Conservation (phyloP, 2,329 filamentous ascomycete species). For the Xylogone sp. region DNA sequence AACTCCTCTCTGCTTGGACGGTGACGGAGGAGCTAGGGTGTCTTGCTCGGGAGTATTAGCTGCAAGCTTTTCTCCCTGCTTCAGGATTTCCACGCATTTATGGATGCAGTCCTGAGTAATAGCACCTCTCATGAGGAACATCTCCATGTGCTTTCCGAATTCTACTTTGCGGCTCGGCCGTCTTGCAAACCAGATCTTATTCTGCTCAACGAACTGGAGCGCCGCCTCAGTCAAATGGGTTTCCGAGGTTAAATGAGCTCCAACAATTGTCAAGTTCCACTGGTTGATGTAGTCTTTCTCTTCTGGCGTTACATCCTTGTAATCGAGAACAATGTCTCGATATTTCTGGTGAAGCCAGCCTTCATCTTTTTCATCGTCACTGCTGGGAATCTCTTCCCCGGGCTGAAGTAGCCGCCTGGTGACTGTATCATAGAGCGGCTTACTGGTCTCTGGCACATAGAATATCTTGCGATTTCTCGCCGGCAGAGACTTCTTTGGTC, state of each 20-base stretch:
- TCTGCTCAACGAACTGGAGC: conserved; percentile 16
- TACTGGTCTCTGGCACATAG: conserved; percentile 14
- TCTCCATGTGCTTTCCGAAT: conserved; percentile 16
- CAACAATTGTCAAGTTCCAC: conserved; percentile 24
- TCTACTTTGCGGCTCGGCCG: conserved; percentile 14
- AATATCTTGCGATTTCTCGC: conserved; percentile 5
- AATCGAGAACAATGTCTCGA: conserved; percentile 24
- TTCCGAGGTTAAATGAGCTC: conserved; percentile 14
- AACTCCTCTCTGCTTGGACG: conserved; percentile 6
- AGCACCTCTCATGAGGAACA: conserved; percentile 14
- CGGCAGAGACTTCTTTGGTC: neutral
- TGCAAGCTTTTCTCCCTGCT: conserved; percentile 1
- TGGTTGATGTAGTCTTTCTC: conserved; percentile 27
- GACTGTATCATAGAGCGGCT: conserved; percentile 22
- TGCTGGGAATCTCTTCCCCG: conserved; percentile 22
- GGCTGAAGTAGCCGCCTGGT: conserved; percentile 20
- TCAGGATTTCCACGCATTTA: conserved; percentile 12
- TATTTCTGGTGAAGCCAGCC: conserved; percentile 25
- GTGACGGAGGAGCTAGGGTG: neutral
- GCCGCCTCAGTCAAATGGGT: conserved; percentile 15
- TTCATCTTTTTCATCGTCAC: conserved; percentile 26
- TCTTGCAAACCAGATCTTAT: conserved; percentile 21
- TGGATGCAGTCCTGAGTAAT: conserved; percentile 9
- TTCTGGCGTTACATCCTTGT: conserved; percentile 19
- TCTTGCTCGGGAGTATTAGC: conserved; percentile 1